These are phyloP conservation scores for Hymenoscyphus scutula DNA, from an alignment of 2,329 filamentous ascomycete genomes.

Conservation along the genomic window DNA sequence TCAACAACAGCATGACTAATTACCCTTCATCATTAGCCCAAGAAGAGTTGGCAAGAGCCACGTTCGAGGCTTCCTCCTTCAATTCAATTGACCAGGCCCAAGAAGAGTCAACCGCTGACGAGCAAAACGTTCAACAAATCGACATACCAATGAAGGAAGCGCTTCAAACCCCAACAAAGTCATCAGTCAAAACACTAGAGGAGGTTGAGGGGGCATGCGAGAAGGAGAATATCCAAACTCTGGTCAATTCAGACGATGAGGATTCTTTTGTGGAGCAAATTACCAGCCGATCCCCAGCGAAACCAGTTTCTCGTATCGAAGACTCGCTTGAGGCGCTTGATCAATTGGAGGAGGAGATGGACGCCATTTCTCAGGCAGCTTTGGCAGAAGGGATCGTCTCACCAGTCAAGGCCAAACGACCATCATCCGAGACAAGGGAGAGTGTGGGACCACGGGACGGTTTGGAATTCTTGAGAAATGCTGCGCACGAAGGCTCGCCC, in stretches of 20 bases:
- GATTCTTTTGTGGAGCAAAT: constrained; percentile 41
- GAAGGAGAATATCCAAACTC: constrained; percentile 9
- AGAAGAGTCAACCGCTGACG: not conserved
- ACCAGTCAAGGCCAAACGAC: constrained; percentile 20
- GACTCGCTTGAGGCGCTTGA: constrained; percentile 64
- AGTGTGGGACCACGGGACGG: not conserved
- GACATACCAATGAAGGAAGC: not conserved
- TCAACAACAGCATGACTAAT: constrained; percentile 22
- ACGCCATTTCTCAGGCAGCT: constrained; percentile 38
- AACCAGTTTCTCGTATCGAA: constrained; percentile 51
- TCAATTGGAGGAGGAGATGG: constrained; percentile 59
- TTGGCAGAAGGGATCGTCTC: constrained; percentile 28
- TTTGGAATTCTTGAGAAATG: not conserved
- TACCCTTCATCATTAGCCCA: constrained; percentile 28
- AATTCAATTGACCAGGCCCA: not conserved
- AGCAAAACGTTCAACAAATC: not conserved
- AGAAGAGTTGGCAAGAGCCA: constrained; percentile 20
- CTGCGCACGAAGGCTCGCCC: constrained; percentile 1
- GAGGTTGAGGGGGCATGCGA: constrained; percentile 29
- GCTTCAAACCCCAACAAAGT: constrained; percentile 12
- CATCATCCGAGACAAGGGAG: constrained; percentile 7
- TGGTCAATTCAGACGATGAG: constrained; percentile 23
- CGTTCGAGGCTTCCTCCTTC: constrained; percentile 6
- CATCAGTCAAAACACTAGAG: constrained; percentile 29
- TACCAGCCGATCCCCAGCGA: constrained; percentile 39